Percentiles rank a stretch among this genome's conserved stretches.
Conservation (phyloP, 129 eudicot genomes). For the Helianthus tuberosus region DNA sequence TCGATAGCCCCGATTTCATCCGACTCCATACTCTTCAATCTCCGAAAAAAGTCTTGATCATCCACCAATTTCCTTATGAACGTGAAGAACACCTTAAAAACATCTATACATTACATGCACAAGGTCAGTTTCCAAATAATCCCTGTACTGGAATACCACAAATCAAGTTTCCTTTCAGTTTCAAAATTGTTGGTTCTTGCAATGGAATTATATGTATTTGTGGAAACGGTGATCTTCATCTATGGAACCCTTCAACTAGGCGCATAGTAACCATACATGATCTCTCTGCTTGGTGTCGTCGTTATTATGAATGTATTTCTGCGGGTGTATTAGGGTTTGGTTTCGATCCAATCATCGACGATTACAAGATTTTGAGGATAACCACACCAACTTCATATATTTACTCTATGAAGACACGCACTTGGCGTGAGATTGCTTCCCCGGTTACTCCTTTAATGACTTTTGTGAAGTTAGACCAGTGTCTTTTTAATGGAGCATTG, state of each 20-base stretch:
- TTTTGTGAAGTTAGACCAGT: background rate
- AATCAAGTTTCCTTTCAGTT: background rate
- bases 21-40: constrained; percentile 12
- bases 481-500: too few relatives aligned
- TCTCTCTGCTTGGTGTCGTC: background rate
- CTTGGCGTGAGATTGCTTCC: background rate
- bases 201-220: background rate
- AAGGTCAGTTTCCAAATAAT: background rate
- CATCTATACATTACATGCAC: background rate
- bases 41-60: background rate
- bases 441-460: too few relatives aligned
- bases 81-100: background rate
- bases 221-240: background rate
- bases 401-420: background rate
- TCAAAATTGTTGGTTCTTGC: constrained; percentile 6
- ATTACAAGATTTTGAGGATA: too few relatives aligned
- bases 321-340: background rate
- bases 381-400: too few relatives aligned
- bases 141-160: background rate
- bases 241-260: constrained; percentile 24
- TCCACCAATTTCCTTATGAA: background rate
- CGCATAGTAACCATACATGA: background rate
- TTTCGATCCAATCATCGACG: too few relatives aligned
- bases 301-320: too few relatives aligned
- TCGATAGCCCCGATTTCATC: constrained; percentile 32